phyloP scores from a whole-genome alignment of 139 green algal species.

The Chloropicon primus region DNA sequence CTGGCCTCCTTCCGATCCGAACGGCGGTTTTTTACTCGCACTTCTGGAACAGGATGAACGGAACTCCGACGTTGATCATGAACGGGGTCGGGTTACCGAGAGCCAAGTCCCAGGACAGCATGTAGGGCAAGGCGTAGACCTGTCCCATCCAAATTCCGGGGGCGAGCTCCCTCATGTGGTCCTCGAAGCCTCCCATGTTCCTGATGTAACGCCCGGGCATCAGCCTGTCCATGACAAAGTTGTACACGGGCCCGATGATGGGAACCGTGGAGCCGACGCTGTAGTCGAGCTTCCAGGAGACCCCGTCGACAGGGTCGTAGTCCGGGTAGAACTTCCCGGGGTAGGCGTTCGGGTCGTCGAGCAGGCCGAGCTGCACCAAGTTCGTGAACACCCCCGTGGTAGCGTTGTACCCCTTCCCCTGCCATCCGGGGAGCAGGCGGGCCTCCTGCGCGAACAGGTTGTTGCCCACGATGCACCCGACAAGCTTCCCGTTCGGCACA shows the following conservation, averaged over 20 bases:
- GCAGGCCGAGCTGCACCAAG: neutral
- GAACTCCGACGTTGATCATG: neutral
- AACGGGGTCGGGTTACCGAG: neutral
- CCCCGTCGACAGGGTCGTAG: neutral
- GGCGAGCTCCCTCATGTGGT: neutral
- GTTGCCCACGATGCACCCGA: neutral
- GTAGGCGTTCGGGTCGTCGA: neutral
- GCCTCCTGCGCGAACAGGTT: neutral
- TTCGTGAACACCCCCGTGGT: neutral
- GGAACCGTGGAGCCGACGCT: neutral
- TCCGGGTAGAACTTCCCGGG: neutral
- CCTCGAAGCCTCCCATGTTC: neutral
- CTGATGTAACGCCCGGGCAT: neutral
- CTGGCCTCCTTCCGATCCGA: no score
- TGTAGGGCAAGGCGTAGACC: neutral
- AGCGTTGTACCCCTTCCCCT: neutral
- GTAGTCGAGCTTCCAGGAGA: neutral
- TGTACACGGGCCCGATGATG: neutral
- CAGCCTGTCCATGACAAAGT: neutral
- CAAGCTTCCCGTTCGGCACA: neutral
- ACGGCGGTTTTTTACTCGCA: no score
- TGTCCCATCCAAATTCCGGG: neutral
- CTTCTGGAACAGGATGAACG: neutral
- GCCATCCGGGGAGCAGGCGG: neutral
- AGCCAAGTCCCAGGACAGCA: neutral